These are phyloP conservation scores for Starmerella tilneyi DNA, from an alignment of 805 yeast genomes.

Conservation along the genomic window DNA sequence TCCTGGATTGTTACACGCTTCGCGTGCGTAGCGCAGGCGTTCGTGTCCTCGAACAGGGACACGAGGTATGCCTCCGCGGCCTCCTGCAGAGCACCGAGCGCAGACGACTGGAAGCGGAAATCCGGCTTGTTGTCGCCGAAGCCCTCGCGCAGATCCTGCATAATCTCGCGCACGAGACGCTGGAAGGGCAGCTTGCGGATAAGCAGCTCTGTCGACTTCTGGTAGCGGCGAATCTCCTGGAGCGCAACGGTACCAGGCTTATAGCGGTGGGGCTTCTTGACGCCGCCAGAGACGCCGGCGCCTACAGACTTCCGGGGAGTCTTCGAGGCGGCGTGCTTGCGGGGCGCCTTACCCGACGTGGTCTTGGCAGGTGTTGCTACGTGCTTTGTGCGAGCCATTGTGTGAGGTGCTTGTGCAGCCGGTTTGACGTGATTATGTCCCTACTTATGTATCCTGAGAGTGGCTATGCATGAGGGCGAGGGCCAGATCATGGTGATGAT, in stretches of 20 bases:
- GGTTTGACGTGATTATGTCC: too few relatives aligned
- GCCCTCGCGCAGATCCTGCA: slow-evolving; percentile 76
- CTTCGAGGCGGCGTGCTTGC: slow-evolving; percentile 83
- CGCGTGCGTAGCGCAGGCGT: slow-evolving; percentile 86
- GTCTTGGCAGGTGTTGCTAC: slow-evolving; percentile 69
- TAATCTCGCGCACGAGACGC: slow-evolving; percentile 81
- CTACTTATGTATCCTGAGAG: too few relatives aligned
- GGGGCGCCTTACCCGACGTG: slow-evolving; percentile 88
- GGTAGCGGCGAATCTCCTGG: slow-evolving; percentile 87
- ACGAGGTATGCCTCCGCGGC: slow-evolving; percentile 83
- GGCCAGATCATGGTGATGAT: too few relatives aligned
- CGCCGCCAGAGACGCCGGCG: slow-evolving; percentile 64
- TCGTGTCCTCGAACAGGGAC: slow-evolving; percentile 78
- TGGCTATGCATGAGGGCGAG: too few relatives aligned
- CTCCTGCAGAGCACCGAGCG: slow-evolving; percentile 85
- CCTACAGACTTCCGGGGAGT: slow-evolving; percentile 87
- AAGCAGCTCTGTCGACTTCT: slow-evolving; percentile 75
- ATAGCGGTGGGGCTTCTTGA: slow-evolving; percentile 87
- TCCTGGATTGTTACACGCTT: slow-evolving; percentile 88
- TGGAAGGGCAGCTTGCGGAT: slow-evolving; percentile 87
- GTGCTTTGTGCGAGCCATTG: slow-evolving; percentile 42
- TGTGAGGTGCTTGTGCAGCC: too few relatives aligned
- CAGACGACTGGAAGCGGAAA: slow-evolving; percentile 79
- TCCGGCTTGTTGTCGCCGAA: slow-evolving; percentile 27
- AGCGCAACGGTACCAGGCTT: slow-evolving; percentile 93